Evolutionary conservation across 2,329 filamentous ascomycete genomes (phyloP), one percentile per base, ranked within the genome.

Genomic region (Fusarium pilosicola): DNA sequence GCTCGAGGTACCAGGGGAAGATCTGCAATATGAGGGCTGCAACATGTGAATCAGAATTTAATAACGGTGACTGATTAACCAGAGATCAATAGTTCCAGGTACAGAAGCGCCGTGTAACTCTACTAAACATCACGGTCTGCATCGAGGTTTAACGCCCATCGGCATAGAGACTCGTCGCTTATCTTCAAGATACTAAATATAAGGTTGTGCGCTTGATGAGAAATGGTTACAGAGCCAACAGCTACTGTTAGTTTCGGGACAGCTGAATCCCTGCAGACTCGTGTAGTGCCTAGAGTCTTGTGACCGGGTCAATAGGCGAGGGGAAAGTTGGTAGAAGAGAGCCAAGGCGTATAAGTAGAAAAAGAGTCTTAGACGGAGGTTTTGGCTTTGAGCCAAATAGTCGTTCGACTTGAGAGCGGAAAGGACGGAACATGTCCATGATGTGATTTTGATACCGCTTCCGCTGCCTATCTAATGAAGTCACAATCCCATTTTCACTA

Each of bases 1-100:
- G 49, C 39, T 30, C 20, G 72, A 74, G 71, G 52, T 34, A 72
- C 71, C 39, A 58, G 60, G 57, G 46, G 64, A 68, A 61, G 59
- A 51, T 60, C 48, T 65, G 24, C 52, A 45, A 34, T 18, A 49
- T n/a, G 12, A 36, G 17, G 20, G 24, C 36, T 38, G 34, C 3
- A 41, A 58, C 32, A 48, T 55, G 34, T 17, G 36, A 34, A 41
- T 7, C n/a, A 22, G 36, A 51, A 13, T 44, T 45, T 54, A 45
- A 36, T 17, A 46, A 38, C 52, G 26, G 58, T 52, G n/a, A 41
- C 45, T 39, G 34, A 20, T 36, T n/a, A 46, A 24, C 30, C 13
- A 30, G n/a, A 57, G 30, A 24, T 3, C 34, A 34, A 34, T 57
- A 38, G 34, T 36, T 51, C 36, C 41, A 63, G 62, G 36, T 42